Evolutionary conservation across 306 rosid species (phyloP), one percentile per base, ranked within the genome.

Genomic region (Echinosophora koreensis): DNA sequence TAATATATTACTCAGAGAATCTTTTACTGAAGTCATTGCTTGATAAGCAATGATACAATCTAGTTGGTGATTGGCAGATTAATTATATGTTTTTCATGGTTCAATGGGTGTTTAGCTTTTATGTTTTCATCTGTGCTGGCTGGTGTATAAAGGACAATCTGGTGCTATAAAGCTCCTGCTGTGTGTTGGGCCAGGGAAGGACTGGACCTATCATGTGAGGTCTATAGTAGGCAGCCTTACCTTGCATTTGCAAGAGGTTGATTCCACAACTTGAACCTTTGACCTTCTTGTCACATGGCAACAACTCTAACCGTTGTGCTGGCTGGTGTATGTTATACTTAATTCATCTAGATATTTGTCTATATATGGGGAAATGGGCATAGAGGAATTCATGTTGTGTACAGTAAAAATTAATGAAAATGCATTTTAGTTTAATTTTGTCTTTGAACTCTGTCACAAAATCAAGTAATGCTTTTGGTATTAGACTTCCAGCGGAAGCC

Each of bases 21-120:
- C 27, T 12, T 46, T 46, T 44, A 39, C 46, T 27, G 3, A 54
- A 71, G 8, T 11, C 41, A 17, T 72, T 54, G 37, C 41, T 80
- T 52, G 35, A 18, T 15, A n/a, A 41, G 54, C 17, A 60, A 58
- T 81, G 65, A 66, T 80, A 65, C 57, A 37, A 75, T 41, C 77
- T 38, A 13, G 78, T 44, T 28, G 57, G 52, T 67, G 60, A 28
- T 56, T 16, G 37, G 51, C 51, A 54, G 75, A 55, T 65, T 66
- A 30, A 35, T 75, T 61, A 14, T 71, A 13, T 58, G 7, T 58
- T 64, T 69, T 70, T 46, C 69, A 34, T 55, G 61, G 54, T 22
- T 47, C 9, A 46, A 10, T 22, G 22, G 46, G 44, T 56, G 2
- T 62, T 6, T 32, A n/a, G 8, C 32, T 7, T 51, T 69, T 66